Percentiles rank a stretch among this genome's conserved stretches.
Conservation (phyloP, 257 asterid genomes). For the Penstemon davidsonii region DNA sequence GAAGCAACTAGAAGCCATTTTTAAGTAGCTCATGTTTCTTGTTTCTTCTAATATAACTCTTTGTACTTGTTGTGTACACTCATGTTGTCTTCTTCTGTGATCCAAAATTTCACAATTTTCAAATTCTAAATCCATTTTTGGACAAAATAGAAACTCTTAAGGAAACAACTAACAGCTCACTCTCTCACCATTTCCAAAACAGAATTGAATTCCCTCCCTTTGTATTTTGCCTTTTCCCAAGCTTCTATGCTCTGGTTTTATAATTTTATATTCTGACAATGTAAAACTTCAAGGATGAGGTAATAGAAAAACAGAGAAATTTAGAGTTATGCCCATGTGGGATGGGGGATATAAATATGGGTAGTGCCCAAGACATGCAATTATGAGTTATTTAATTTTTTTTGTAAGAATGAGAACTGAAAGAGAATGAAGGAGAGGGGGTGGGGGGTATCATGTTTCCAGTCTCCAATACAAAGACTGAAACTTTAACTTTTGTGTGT, state of each 20-base stretch:
- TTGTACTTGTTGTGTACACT: conserved; percentile 33
- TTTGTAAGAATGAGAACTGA: conserved; percentile 32
- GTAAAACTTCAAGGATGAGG: conserved; percentile 52
- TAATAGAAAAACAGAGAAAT: conserved; percentile 29
- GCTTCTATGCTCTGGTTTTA: conserved; percentile 39
- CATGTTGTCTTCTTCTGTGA: conserved; percentile 45
- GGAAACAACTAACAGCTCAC: conserved; percentile 27
- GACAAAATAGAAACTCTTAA: conserved; percentile 21
- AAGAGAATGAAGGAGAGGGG: conserved; percentile 19
- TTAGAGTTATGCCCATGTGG: conserved; percentile 64
- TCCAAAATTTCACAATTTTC: conserved; percentile 33
- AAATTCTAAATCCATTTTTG: conserved; percentile 42
- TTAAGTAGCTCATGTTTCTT: conserved; percentile 33
- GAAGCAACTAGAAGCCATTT: conserved; percentile 46
- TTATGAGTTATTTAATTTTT: conserved; percentile 18
- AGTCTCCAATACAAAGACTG: conserved; percentile 81
- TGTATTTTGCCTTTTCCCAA: conserved; percentile 1
- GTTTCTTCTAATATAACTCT: conserved; percentile 32
- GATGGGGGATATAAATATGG: conserved; percentile 60
- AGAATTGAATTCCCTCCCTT: conserved; percentile 12
- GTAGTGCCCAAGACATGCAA: conserved; percentile 66
- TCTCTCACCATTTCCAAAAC: conserved; percentile 51
- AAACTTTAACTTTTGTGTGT: conserved; percentile 50
- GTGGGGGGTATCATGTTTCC: conserved; percentile 47
- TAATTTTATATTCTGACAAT: conserved; percentile 45